A percentile compares a stretch with the other conserved stretches of the same genome.
Conservation (phyloP, 352 stramenopile genomes). For the Phytophthora constricta region DNA sequence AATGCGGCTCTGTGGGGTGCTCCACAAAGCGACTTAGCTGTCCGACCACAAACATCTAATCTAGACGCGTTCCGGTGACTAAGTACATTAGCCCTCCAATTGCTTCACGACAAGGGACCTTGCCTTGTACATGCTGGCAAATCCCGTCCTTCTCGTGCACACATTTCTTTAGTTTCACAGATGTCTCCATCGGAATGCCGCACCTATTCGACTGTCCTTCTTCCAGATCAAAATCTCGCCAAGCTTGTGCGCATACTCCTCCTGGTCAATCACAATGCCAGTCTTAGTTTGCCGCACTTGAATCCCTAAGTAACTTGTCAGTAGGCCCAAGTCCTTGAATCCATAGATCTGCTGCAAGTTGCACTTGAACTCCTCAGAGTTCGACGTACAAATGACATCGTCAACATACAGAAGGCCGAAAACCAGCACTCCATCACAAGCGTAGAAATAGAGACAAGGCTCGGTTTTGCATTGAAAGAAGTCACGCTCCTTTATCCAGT, state of each 20-base stretch:
- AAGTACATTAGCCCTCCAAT: background rate
- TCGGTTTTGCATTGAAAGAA: constrained; percentile 1
- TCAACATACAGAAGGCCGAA: constrained; percentile 10
- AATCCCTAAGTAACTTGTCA: constrained; percentile 8
- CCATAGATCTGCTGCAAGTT: constrained; percentile 1
- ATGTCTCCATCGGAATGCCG: constrained; percentile 11
- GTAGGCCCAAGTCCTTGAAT: constrained; percentile 9
- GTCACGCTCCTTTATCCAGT: background rate
- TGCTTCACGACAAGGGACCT: constrained; percentile 1
- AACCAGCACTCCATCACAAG: background rate
- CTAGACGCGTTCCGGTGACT: background rate
- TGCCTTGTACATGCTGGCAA: constrained; percentile 2
- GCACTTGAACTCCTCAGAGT: background rate
- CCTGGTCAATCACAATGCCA: background rate
- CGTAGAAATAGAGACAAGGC: constrained; percentile 11
- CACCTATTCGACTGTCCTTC: constrained; percentile 7
- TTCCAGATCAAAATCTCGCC: constrained; percentile 2
- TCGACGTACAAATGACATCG: constrained; percentile 11
- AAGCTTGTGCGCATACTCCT: background rate
- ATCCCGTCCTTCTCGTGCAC: background rate
- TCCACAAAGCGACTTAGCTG: background rate
- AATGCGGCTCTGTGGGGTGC: constrained; percentile 1
- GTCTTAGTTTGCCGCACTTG: background rate
- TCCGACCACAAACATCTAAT: background rate
- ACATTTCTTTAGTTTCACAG: constrained; percentile 3